These are phyloP conservation scores for Casuarina glauca DNA, from an alignment of 306 rosid species.

Conservation along the genomic window DNA sequence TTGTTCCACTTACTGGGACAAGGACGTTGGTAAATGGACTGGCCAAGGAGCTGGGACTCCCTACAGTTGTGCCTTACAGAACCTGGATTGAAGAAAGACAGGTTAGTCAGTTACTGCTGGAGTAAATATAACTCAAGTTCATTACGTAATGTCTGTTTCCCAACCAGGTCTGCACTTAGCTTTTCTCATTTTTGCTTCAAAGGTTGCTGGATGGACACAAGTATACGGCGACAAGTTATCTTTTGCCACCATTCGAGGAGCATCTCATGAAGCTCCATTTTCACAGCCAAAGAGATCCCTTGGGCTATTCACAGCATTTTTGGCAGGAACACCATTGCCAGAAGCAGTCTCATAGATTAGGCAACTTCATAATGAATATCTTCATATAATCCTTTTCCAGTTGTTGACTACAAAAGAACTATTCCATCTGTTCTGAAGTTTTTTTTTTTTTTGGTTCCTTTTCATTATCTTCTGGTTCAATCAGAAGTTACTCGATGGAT, in stretches of 20 bases:
- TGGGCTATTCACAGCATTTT: slow-evolving; percentile 33
- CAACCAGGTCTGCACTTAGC: not conserved
- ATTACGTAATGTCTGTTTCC: not conserved
- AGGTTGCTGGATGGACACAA: slow-evolving; percentile 61
- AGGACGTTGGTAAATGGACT: slow-evolving; percentile 22
- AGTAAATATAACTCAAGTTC: not conserved
- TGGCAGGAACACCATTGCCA: slow-evolving; percentile 49
- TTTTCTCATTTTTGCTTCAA: not conserved
- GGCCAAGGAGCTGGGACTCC: slow-evolving; percentile 34
- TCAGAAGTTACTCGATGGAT: not conserved
- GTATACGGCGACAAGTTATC: slow-evolving; percentile 46
- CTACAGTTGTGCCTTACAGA: slow-evolving; percentile 44
- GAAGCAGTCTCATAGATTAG: slow-evolving; percentile 4
- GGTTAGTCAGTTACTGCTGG: slow-evolving; percentile 25
- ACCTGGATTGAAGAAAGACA: slow-evolving; percentile 54
- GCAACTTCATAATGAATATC: not conserved
- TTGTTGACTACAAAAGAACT: not conserved
- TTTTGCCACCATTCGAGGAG: slow-evolving; percentile 56
- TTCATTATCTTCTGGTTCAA: not conserved
- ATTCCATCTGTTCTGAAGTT: not conserved
- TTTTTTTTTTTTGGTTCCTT: not conserved
- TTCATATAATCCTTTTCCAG: not conserved
- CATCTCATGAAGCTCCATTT: slow-evolving; percentile 50
- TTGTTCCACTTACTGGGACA: slow-evolving; percentile 25
- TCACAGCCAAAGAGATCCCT: slow-evolving; percentile 56